phyloP scores from a whole-genome alignment of 1,284 basidiomycete species.

The Cerrena zonata region DNA sequence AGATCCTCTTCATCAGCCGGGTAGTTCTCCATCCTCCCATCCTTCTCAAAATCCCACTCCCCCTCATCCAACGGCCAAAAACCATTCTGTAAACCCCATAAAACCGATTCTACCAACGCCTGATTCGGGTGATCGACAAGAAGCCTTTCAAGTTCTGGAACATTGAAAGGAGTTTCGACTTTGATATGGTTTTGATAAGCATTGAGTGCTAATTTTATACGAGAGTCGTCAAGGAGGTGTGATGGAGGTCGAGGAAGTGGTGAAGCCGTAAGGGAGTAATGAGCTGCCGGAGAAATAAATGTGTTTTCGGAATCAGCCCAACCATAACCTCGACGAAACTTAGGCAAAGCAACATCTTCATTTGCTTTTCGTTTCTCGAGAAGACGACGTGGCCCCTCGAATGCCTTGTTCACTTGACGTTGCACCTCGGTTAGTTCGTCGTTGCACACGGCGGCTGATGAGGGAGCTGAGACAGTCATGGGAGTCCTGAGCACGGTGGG shows the following conservation, averaged over 20 bases:
- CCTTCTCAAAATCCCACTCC: slow-evolving; percentile 1
- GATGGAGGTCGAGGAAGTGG: not conserved
- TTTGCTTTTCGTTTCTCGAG: slow-evolving; percentile 14
- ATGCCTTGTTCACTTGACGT: not conserved
- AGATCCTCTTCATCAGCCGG: not conserved
- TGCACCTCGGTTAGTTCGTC: not conserved
- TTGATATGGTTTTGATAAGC: slow-evolving; percentile 27
- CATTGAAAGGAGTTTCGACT: slow-evolving; percentile 31
- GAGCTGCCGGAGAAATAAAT: not conserved
- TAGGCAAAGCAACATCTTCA: not conserved
- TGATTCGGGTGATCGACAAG: slow-evolving; percentile 22
- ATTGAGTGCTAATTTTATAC: slow-evolving; percentile 16
- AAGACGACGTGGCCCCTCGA: slow-evolving; percentile 1
- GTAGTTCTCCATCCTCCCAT: slow-evolving; percentile 8
- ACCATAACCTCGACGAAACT: not conserved
- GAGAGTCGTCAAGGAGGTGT: not conserved
- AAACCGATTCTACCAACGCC: slow-evolving; percentile 21
- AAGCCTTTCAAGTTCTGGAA: slow-evolving; percentile 19
- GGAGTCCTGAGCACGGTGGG: not conserved
- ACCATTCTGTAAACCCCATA: slow-evolving; percentile 18
- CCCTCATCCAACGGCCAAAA: slow-evolving; percentile 23
- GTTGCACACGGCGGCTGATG: not conserved
- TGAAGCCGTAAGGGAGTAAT: not conserved
- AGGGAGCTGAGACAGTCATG: not conserved
- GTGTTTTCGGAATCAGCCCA: not conserved